Percentiles rank a stretch among this genome's conserved stretches.
Evolutionary conservation across 1,139 yeast genomes (phyloP).

Genomic region (Pichia sp.): DNA sequence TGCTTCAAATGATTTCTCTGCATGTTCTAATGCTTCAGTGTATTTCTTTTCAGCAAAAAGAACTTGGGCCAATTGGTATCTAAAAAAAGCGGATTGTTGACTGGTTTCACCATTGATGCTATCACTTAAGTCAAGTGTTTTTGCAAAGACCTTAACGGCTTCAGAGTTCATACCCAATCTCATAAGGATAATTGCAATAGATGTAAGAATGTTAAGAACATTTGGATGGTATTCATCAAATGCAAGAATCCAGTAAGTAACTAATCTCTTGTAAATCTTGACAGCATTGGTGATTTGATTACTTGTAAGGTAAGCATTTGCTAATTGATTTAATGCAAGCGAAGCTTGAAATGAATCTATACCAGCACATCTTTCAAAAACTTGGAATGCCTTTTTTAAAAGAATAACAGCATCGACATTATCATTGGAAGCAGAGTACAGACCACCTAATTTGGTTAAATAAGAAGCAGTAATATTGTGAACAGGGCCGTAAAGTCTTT

Average conservation of each 20-base stretch:
- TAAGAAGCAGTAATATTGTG: conserved; percentile 75
- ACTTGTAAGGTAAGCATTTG: conserved; percentile 60
- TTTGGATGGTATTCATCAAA: conserved; percentile 65
- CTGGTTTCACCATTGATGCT: conserved; percentile 43
- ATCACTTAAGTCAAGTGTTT: conserved; percentile 38
- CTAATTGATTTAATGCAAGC: conserved; percentile 68
- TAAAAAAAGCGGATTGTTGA: conserved; percentile 52
- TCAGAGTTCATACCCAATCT: conserved; percentile 42
- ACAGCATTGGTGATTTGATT: conserved; percentile 59
- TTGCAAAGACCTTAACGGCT: conserved; percentile 45
- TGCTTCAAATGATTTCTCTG: conserved; percentile 46
- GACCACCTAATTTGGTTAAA: conserved; percentile 11
- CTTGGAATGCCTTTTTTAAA: conserved; percentile 64
- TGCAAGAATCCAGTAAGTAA: conserved; percentile 49
- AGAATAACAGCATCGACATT: conserved; percentile 55
- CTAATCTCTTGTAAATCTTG: conserved; percentile 54
- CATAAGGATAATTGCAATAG: conserved; percentile 57
- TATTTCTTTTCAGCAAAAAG: conserved; percentile 49
- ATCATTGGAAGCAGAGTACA: conserved; percentile 27
- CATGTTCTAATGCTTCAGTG: conserved; percentile 49
- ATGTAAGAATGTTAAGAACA: conserved; percentile 56
- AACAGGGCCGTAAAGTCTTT: conserved; percentile 77
- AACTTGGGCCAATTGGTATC: conserved; percentile 63
- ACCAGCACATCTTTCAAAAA: conserved; percentile 78
- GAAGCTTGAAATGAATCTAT: conserved; percentile 73